Evolutionary conservation across 306 rosid species (phyloP).

Genomic region (Fragaria ananassa): DNA sequence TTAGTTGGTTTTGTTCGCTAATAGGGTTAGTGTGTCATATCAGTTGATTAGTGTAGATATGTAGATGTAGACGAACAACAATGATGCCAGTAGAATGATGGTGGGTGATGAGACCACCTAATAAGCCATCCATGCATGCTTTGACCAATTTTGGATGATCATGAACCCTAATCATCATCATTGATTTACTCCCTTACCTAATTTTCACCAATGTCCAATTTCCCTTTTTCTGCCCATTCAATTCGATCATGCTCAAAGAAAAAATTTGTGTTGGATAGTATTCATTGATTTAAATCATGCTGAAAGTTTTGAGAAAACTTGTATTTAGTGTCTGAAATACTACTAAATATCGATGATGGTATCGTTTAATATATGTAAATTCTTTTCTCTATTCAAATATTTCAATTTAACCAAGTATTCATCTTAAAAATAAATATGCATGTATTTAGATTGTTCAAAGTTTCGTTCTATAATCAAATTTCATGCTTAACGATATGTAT

Average conservation of each 20-base stretch:
- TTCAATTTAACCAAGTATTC: no score
- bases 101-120: constrained; percentile 60
- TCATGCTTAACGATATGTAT: no score
- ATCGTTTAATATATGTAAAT: no score
- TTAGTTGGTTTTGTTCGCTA: background rate
- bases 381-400: no score
- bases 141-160: constrained; percentile 37
- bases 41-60: background rate
- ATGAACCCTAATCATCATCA: constrained; percentile 34
- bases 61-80: constrained; percentile 19
- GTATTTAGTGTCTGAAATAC: no score
- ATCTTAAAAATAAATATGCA: no score
- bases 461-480: no score
- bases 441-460: no score
- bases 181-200: background rate
- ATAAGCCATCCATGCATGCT: constrained; percentile 18
- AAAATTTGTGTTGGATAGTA: background rate
- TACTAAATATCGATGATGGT: no score
- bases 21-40: background rate
- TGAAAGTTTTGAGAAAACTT: no score
- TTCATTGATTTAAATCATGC: no score
- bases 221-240: background rate
- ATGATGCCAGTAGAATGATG: constrained; percentile 37
- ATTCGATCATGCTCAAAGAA: background rate
- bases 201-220: background rate